Evolutionary conservation across 1,284 basidiomycete species (phyloP), one percentile per base, ranked within the genome.

Genomic region (Cryptococcus sp.): DNA sequence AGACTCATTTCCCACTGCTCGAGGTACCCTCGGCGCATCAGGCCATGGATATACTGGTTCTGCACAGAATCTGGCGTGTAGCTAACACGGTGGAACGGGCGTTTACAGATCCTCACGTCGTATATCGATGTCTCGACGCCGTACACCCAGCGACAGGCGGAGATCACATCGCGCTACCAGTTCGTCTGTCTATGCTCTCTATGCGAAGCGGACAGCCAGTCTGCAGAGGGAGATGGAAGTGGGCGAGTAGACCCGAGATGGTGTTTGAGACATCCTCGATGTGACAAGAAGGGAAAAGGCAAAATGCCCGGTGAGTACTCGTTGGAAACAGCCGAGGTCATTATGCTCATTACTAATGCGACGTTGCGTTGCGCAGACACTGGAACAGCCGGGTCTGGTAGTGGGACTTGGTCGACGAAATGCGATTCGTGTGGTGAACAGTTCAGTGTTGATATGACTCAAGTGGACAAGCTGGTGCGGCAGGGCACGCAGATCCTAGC

Each of bases 121-220:
- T 98, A 98, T 69, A 84, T 96, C 49, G 95, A 98, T 73, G 85
- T 88, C 2, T 89, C 87, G 1, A 81, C 89, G 15, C 88, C 90
- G 0, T 77, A 77, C 7, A 62, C 74, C 0, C 76, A 84, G 23
- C 83, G 93, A 31, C 86, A 84, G 64, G 73, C 78, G 20, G 81
- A 84, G 6, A 80, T 95, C 20, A 72, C 80, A 52, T 85, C 88
- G 65, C 87, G 88, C 0, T 97, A 98, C 76, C 83, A 85, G 64
- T 97, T 98, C 70, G 78, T 73, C 2, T 98, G 95, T 71, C 67
- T 68, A 10, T 98, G 94, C 70, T 39, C 65, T 17, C 73, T 89
- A 3, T 93, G 91, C 58, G 42, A 58, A 49, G 44, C 54, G 67
- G 59, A 47, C n/a, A 39, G 64, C 19, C 60, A 67, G 10, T 44